Evolutionary conservation across 83 land plant species (phyloP).

Genomic region (Picea engelmannii): DNA sequence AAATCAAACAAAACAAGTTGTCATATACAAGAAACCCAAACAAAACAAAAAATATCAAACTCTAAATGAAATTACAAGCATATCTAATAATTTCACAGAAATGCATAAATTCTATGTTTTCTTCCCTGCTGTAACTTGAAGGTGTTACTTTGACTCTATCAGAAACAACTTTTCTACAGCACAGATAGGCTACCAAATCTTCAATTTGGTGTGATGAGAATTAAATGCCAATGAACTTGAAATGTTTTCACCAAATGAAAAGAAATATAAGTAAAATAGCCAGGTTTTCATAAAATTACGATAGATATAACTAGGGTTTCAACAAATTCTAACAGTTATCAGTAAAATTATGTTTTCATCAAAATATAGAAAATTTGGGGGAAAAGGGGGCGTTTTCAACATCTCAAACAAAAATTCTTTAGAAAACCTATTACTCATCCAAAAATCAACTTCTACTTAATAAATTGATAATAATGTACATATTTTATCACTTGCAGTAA

Average conservation of each 20-base stretch:
- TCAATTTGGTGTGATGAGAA: background rate
- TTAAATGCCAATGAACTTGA: background rate
- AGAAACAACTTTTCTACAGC: background rate
- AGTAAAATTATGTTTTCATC: background rate
- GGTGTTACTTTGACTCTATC: background rate
- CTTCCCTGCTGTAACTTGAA: background rate
- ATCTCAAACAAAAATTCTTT: background rate
- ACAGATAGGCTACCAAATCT: background rate
- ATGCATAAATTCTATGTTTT: background rate
- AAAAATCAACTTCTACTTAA: background rate
- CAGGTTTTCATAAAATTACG: background rate
- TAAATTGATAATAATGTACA: no score
- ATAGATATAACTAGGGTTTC: background rate
- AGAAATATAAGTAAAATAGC: background rate
- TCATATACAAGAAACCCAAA: no score
- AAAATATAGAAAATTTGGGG: no score
- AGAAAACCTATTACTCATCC: background rate
- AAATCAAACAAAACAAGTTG: no score
- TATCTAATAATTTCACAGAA: background rate
- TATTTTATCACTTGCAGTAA: no score
- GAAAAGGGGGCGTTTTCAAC: background rate
- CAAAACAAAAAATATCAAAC: no score
- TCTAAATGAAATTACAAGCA: background rate
- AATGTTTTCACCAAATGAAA: background rate
- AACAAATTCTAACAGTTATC: background rate